These are phyloP conservation scores for Persicaria maculosa DNA, from an alignment of 148 eudicot species.

Conservation along the genomic window DNA sequence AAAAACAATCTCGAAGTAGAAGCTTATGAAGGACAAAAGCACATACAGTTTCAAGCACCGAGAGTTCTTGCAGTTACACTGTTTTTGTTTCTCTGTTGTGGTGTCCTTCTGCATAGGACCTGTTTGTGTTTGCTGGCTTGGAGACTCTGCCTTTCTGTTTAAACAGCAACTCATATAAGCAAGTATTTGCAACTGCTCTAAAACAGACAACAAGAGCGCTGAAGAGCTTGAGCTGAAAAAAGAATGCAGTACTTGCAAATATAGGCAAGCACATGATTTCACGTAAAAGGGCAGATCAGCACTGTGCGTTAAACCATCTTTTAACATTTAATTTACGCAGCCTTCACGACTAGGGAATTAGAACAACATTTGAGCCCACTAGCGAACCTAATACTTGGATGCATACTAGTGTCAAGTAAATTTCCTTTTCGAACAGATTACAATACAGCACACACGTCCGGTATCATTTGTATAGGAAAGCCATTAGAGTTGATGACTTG, in stretches of 20 bases:
- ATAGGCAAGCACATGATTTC: background rate
- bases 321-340: too few species aligned
- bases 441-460: too few species aligned
- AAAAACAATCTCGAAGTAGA: too few species aligned
- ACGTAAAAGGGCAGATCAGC: too few species aligned
- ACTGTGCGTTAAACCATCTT: background rate
- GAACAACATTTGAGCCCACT: too few species aligned
- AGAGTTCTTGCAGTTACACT: slow-evolving; percentile 65
- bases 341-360: too few species aligned
- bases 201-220: background rate
- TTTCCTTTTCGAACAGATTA: background rate
- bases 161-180: background rate
- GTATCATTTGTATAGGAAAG: too few species aligned
- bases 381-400: too few species aligned
- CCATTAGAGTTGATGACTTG: too few species aligned
- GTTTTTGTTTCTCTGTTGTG: slow-evolving; percentile 57
- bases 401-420: too few species aligned
- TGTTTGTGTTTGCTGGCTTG: slow-evolving; percentile 26
- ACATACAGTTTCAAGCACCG: slow-evolving; percentile 78
- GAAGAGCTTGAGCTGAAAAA: background rate
- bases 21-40: background rate
- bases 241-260: background rate
- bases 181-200: background rate
- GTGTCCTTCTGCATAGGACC: slow-evolving; percentile 28
- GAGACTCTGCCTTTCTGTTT: slow-evolving; percentile 33